Percentiles rank a stretch among this genome's conserved stretches.
Conservation (phyloP, 2,329 filamentous ascomycete genomes). For the Microdochium paspali region DNA sequence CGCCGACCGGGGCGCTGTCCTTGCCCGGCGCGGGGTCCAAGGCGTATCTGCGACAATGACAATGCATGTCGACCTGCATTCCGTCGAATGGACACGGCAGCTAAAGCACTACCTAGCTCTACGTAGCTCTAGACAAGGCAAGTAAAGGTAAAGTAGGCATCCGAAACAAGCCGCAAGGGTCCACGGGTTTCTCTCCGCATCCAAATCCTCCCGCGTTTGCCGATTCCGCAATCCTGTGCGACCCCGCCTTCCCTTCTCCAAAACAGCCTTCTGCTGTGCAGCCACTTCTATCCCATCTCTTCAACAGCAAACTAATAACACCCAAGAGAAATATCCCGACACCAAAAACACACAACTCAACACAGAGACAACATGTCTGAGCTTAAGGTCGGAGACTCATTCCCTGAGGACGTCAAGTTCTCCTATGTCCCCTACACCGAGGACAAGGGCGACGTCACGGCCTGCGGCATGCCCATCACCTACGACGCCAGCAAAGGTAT, state of each 20-base stretch:
- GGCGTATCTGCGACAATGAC: too few relatives aligned
- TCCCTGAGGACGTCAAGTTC: slow-evolving; percentile 57
- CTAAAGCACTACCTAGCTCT: too few relatives aligned
- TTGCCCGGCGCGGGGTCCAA: too few relatives aligned
- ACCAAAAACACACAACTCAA: not conserved
- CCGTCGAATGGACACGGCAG: too few relatives aligned
- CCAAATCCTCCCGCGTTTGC: too few relatives aligned
- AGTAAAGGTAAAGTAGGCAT: too few relatives aligned
- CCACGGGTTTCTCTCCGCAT: not conserved
- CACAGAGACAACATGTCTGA: slow-evolving; percentile 20
- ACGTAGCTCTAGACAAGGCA: too few relatives aligned
- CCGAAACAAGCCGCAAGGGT: not conserved
- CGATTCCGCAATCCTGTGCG: not conserved
- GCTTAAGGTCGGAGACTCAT: slow-evolving; percentile 56
- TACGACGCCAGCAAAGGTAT: slow-evolving; percentile 71
- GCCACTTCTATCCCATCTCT: not conserved
- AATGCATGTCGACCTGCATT: too few relatives aligned
- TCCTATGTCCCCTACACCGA: slow-evolving; percentile 58
- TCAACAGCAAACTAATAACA: not conserved
- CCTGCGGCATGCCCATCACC: slow-evolving; percentile 55
- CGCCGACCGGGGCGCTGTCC: too few relatives aligned
- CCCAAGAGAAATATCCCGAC: not conserved
- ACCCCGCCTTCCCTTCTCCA: not conserved
- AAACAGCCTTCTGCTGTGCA: too few relatives aligned
- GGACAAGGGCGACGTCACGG: slow-evolving; percentile 47